phyloP scores from a whole-genome alignment of 495 filamentous ascomycete genomes.

The Penicillium robsamsonii region DNA sequence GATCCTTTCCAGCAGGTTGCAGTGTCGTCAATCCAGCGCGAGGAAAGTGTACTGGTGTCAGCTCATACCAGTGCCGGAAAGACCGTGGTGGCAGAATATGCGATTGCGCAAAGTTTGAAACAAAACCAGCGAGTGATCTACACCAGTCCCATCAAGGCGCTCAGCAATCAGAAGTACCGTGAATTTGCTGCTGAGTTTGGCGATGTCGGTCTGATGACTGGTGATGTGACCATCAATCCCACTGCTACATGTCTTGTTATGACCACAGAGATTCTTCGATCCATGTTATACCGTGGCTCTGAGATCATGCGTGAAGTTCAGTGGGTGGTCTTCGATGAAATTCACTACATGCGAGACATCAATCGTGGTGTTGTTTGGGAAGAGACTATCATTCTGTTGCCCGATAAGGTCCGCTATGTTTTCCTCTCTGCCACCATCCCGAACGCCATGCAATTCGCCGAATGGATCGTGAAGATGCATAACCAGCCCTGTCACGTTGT shows the following conservation, averaged over 20 bases:
- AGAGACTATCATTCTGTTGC: conserved; percentile 94
- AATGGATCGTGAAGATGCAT: conserved; percentile 98
- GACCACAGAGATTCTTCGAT: conserved; percentile 98
- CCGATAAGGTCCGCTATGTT: conserved; percentile 97
- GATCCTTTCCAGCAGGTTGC: conserved; percentile 96
- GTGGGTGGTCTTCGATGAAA: conserved; percentile 98
- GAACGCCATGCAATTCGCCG: conserved; percentile 98
- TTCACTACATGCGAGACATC: conserved; percentile 90
- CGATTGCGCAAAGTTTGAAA: conserved; percentile 95
- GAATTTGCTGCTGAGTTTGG: conserved; percentile 95
- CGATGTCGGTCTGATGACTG: conserved; percentile 97
- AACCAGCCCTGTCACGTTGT: conserved; percentile 96
- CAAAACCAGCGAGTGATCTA: conserved; percentile 98
- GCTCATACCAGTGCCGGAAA: conserved; percentile 98
- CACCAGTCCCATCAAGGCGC: conserved; percentile 96
- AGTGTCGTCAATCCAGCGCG: conserved; percentile 88
- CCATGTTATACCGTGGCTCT: conserved; percentile 96
- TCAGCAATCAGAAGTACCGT: conserved; percentile 98
- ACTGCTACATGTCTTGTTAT: conserved; percentile 97
- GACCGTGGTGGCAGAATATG: conserved; percentile 96
- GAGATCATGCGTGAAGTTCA: conserved; percentile 99
- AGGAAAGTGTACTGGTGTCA: conserved; percentile 93
- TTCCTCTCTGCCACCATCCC: conserved; percentile 99
- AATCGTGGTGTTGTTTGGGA: conserved; percentile 95
- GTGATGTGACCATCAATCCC: conserved; percentile 98